phyloP scores from a whole-genome alignment of 768 basidiomycete genomes.

The Psilocybe tampanensis region DNA sequence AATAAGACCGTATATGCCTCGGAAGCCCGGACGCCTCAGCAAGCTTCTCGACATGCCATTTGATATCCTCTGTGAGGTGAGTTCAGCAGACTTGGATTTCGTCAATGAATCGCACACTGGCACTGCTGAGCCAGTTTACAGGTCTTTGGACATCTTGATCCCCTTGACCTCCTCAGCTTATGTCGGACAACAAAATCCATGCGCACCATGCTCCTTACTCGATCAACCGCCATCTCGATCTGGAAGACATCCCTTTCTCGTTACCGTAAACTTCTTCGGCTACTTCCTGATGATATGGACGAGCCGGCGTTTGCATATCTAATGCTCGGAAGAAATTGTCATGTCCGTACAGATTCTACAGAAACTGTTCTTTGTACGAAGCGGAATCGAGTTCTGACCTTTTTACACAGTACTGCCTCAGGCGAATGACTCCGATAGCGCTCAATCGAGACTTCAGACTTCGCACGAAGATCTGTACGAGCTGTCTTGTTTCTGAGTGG shows the following conservation, averaged over 20 bases:
- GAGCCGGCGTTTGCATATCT: background rate
- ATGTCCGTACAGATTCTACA: background rate
- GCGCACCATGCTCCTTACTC: background rate
- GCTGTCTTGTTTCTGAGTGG: too few relatives aligned
- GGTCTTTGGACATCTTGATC: background rate
- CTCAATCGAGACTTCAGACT: too few relatives aligned
- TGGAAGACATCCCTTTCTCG: background rate
- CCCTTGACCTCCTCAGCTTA: background rate
- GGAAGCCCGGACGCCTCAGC: background rate
- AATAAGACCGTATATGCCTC: too few relatives aligned
- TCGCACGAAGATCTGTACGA: too few relatives aligned
- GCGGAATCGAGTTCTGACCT: background rate
- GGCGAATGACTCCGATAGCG: too few relatives aligned
- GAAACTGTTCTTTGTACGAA: background rate
- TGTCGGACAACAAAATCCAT: background rate
- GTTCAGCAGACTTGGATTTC: too few relatives aligned
- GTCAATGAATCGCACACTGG: too few relatives aligned
- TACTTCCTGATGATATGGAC: background rate
- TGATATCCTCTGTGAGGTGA: background rate
- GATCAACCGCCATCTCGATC: background rate
- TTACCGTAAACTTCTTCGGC: background rate
- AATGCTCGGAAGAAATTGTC: background rate
- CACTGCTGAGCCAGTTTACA: too few relatives aligned
- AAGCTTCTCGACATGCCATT: background rate
- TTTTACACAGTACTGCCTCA: background rate